phyloP scores from a whole-genome alignment of 768 basidiomycete genomes.

The Leccinum pellstonianum region DNA sequence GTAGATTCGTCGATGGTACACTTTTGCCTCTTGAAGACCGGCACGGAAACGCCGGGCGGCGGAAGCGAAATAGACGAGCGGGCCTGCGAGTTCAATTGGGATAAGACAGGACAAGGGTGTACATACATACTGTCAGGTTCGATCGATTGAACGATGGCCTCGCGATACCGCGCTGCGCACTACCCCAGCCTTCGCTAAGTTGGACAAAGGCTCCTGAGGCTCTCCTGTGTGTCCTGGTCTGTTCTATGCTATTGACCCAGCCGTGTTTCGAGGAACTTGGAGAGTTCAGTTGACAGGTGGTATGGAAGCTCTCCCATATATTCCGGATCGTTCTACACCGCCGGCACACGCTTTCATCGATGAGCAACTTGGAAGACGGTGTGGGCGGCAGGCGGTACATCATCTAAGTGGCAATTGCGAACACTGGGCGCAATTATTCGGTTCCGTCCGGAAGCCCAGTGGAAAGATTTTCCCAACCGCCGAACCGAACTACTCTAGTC shows the following conservation, averaged over 20 bases:
- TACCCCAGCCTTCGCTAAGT: neutral
- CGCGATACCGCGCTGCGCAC: neutral
- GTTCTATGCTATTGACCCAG: neutral
- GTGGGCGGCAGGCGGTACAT: too few species aligned
- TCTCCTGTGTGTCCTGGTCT: neutral
- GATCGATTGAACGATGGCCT: neutral
- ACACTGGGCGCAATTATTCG: too few species aligned
- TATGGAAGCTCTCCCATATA: neutral
- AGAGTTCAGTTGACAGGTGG: neutral
- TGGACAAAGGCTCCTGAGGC: neutral
- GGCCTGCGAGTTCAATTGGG: neutral
- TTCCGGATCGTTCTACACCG: neutral
- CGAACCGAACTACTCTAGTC: too few species aligned
- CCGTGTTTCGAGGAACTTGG: neutral
- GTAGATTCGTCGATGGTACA: neutral
- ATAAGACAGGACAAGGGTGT: neutral
- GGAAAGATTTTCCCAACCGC: too few species aligned
- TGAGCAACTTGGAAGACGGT: neutral
- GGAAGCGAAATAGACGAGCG: neutral
- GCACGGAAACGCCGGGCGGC: neutral
- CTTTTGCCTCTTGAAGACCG: neutral
- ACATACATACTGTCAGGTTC: conserved; percentile 2
- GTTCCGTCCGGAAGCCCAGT: too few species aligned
- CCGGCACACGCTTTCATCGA: too few species aligned
- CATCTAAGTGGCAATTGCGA: too few species aligned